Evolutionary conservation across 2,329 filamentous ascomycete genomes (phyloP), one percentile per base, ranked within the genome.

Genomic region (Lecanosticta acicola): DNA sequence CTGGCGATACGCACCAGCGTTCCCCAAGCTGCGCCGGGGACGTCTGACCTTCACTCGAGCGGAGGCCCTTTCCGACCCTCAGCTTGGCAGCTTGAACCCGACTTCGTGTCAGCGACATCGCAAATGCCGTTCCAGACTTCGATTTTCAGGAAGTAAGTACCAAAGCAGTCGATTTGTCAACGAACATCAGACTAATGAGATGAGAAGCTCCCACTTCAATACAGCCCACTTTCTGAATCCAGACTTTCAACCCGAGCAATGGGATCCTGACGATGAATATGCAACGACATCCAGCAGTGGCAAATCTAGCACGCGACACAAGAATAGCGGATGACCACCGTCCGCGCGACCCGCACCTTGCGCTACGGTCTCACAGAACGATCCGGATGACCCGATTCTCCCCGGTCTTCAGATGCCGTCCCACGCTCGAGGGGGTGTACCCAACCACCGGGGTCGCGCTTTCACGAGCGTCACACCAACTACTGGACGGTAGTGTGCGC

Each of bases 201-300:
- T n/a, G n/a, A 18, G 14, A 35, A 75, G 72, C 56, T 76, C 72
- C 3, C 71, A 72, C 52, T 75, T 67, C 66, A 75, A 75, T 46
- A 71, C 71, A 16, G 71, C 72, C 3, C 73, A 77, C 59, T 77
- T 71, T 58, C 58, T 70, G 48, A 76, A 75, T 51, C 69, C 71
- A 16, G 71, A 75, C 24, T 77, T 77, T 54, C 71, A 76, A 47
- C 73, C 73, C 4, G 72, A 76, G 52, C 70, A 75, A 48, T 76
- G 73, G 72, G 66, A 64, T 50, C 73, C 73, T 3, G 71, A 72
- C 16, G 61, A 66, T 43, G 72, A 74, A 41, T 74, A 72, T 48
- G 60, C 66, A 24, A 67, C 51, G 41, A 49, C 51, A 43, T 45
- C 48, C 26, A 56, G 48, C 39, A 55, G 54, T 32, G 61, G 45